These are phyloP conservation scores for Cicer chorassanicum DNA, from an alignment of 306 rosid genomes.

Conservation along the genomic window DNA sequence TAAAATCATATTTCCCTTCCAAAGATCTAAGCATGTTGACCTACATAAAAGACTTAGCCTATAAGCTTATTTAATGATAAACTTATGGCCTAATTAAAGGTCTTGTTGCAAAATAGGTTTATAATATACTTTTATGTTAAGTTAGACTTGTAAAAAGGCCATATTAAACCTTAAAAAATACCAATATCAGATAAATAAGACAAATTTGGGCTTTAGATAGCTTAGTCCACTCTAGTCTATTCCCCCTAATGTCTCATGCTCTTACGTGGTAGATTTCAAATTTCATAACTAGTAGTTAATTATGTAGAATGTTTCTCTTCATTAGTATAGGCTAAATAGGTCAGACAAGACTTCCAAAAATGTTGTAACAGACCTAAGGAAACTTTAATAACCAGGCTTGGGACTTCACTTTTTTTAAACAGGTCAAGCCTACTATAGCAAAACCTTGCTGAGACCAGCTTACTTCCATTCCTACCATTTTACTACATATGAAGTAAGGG, in stretches of 20 bases:
- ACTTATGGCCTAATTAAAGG: background rate
- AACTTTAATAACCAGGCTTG: background rate
- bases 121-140: too few relatives aligned
- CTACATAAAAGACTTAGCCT: background rate
- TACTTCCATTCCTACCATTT: background rate
- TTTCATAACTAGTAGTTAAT: too few relatives aligned
- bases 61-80: slow-evolving; percentile 1
- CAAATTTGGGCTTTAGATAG: too few relatives aligned
- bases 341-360: background rate
- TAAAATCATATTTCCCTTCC: background rate
- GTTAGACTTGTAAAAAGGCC: too few relatives aligned
- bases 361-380: background rate
- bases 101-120: background rate
- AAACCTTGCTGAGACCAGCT: background rate
- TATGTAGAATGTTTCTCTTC: too few relatives aligned
- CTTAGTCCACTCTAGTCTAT: too few relatives aligned
- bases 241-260: too few relatives aligned
- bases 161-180: too few relatives aligned
- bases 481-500: background rate
- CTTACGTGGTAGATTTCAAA: too few relatives aligned
- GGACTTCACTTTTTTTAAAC: background rate
- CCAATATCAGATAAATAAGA: too few relatives aligned
- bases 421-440: slow-evolving; percentile 1
- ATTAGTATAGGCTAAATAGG: background rate
- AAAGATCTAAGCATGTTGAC: background rate